Base-by-base conservation (phyloP, 805 yeast species). In the Cyberlindnera maritima region DNA sequence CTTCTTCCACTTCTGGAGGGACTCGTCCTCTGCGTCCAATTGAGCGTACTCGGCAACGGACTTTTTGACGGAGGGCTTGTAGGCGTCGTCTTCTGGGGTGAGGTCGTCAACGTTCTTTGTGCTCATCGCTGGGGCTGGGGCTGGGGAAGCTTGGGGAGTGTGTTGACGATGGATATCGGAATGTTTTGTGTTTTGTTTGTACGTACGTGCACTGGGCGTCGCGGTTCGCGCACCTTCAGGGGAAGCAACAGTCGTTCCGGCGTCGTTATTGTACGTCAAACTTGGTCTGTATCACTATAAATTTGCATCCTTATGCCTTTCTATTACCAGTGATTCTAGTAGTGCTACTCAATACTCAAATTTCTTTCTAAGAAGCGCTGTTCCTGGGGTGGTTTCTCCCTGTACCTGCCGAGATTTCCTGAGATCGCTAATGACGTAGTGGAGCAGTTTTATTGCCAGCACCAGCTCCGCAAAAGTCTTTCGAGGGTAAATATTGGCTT, bases 1-100 rank as follows among this genome's bases (percentile, higher is more conserved):
- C 47, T 82, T 87, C 66, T 91, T 91, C 97, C 97, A 90, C 66
- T 87, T 88, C 52, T 85, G 87, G 53, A 90, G 73, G 15, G 95
- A 85, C 66, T 88, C 96, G 64, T 90, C 97, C 57, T 89, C 86
- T 12, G 92, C 92, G 62, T 90, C 97, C 55, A 90, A 68, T 47
- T 83, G 76, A 46, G 83, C 80, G 66, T 90, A 90, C 63, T 90
- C 96, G 36, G 79, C 89, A 36, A 90, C 76, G 15, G 95, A 85
- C 62, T 89, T 89, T 70, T 90, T 79, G 17, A 69, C 76, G 4
- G 70, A 53, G 13, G 72, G 64, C 39, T 53, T 76, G 71, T 84
- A 86, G 52, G 80, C 80, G 39, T 75, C 79, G 44, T 73, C 69
- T 61, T 83, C 88, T 14, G 87, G 85, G 26, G 74, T 70, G 55